These are phyloP conservation scores for Scheffersomyces segobiensis DNA, from an alignment of 1,139 yeast species.

Conservation along the genomic window DNA sequence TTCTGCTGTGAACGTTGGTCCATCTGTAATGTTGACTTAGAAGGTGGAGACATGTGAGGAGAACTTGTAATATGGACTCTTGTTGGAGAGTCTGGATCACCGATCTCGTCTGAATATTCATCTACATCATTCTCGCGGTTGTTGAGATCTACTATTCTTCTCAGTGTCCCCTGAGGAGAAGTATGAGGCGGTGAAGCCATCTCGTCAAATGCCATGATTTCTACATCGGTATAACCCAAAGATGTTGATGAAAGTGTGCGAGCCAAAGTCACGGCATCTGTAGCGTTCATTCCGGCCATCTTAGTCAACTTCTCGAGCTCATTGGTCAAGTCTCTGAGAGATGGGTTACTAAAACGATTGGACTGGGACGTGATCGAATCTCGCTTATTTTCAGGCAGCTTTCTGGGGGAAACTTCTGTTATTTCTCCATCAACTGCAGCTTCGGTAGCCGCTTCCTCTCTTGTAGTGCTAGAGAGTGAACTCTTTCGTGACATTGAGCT, in stretches of 20 bases:
- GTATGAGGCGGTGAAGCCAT: conserved; percentile 20
- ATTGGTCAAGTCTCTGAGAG: conserved; percentile 64
- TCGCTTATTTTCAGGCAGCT: conserved; percentile 4
- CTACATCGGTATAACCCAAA: conserved; percentile 56
- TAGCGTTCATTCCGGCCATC: conserved; percentile 70
- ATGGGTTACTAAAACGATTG: conserved; percentile 44
- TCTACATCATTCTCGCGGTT: conserved; percentile 5
- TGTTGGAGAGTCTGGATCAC: conserved; percentile 12
- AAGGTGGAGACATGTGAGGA: conserved; percentile 2
- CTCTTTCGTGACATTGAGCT: conserved; percentile 34
- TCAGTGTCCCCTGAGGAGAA: conserved; percentile 13
- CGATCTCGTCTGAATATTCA: conserved; percentile 6
- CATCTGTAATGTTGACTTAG: conserved; percentile 14
- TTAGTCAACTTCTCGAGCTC: conserved; percentile 67
- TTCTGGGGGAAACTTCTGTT: background rate
- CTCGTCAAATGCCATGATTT: conserved; percentile 47
- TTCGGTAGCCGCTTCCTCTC: background rate
- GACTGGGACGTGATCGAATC: conserved; percentile 10
- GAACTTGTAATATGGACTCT: conserved; percentile 1
- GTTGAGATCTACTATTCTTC: conserved; percentile 4
- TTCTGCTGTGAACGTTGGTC: conserved; percentile 16
- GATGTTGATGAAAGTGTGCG: conserved; percentile 65
- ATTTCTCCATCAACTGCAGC: conserved; percentile 2
- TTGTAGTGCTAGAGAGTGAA: conserved; percentile 17
- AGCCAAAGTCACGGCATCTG: conserved; percentile 75